phyloP scores from a whole-genome alignment of 768 basidiomycete genomes.

The Phanerochaete carnosa region DNA sequence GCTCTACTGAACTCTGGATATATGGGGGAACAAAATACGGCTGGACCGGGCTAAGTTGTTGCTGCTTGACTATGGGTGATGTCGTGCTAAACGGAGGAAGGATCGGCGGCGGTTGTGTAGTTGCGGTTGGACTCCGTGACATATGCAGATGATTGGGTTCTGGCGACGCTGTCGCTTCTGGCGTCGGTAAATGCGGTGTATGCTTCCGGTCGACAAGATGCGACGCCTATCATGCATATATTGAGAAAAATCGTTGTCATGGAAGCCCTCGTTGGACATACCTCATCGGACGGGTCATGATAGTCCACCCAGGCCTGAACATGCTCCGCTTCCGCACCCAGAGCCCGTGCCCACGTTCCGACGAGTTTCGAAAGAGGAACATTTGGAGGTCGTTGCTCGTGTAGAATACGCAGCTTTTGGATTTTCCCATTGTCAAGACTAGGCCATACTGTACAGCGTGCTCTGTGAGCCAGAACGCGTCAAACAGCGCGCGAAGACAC shows the following conservation, averaged over 20 bases:
- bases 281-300: neutral
- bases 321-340: neutral
- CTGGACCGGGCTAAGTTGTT: neutral
- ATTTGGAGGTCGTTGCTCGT: neutral
- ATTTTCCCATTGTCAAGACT: neutral
- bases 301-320: neutral
- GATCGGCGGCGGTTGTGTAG: neutral
- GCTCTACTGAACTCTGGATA: neutral
- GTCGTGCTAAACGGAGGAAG: neutral
- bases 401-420: neutral
- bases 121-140: neutral
- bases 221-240: neutral
- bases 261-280: neutral
- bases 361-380: neutral
- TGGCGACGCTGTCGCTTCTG: slow-evolving; percentile 13
- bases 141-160: neutral
- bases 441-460: slow-evolving; percentile 1
- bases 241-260: neutral
- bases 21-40: neutral
- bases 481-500: neutral
- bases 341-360: neutral
- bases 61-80: neutral
- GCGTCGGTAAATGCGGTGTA: slow-evolving; percentile 8
- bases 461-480: neutral
- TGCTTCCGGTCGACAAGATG: neutral